Base-by-base conservation (phyloP, 2,329 filamentous ascomycete genomes). In the Xylariaceae sp. region DNA sequence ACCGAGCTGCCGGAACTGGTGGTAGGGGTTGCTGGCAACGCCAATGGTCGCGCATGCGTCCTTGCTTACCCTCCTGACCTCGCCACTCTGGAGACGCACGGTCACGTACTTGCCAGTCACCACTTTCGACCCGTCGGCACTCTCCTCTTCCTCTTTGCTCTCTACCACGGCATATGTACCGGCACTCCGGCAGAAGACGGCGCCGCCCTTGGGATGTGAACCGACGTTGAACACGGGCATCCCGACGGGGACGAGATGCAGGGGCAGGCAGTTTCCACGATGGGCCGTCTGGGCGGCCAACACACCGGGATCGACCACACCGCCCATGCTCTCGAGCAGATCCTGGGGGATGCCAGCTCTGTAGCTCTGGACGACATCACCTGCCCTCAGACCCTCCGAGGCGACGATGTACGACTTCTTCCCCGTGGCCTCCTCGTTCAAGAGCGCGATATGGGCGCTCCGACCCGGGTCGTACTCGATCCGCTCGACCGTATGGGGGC, bases 381-480 rank as follows among this genome's bases (percentile, higher is more conserved):
- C 94, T 4, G 85, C 86, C 46, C 90, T 75, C 78, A 96, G 83
- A 9, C 92, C 92, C 53, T 98, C 92, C 1, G 92, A 79, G n/a
- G 92, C 92, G 43, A 98, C 72, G 49, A 98, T 94, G 63, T 98
- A 98, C 50, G 82, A 87, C 66, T 92, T 82, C 50, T 74, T 76
- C 9, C 80, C 76, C 0, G 84, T 90, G 33, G 78, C 74, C 49
- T 88, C 70, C 54, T 85, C 81, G 34, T 80, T 88, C 33, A 96
- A 58, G 40, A 98, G 73, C 5, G 92, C 92, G 63, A 98, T 89
- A 60, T 98, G 92, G 11, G 90, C 88, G 55, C 81, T 94, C 36
- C 92, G 83, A 50, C 88, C 88, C 1, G 92, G 92, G 55, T 98
- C 94, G 62, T 97, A 89, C 63, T 98, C 92, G 56, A 98, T 92